Conservation (phyloP, 495 filamentous ascomycete genomes). For the Penicillium antarcticum region DNA sequence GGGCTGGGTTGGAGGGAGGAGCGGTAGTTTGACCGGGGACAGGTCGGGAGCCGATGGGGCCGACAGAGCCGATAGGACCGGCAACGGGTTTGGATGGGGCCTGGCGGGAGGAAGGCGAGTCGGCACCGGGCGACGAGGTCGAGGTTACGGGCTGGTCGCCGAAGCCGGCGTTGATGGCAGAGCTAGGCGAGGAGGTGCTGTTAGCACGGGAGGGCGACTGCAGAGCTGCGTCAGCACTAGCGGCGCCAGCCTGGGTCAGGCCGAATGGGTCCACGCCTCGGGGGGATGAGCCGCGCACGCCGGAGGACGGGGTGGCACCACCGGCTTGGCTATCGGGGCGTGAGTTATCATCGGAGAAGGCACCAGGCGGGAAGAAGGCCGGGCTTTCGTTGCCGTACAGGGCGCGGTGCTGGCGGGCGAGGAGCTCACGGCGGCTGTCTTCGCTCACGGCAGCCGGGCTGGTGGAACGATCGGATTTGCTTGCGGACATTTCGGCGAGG, state of each 20-base stretch:
- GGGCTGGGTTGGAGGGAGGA: constrained; percentile 57
- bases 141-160: constrained; percentile 81
- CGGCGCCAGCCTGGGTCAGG: constrained; percentile 41
- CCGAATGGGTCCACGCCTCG: constrained; percentile 62
- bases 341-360: constrained; percentile 61
- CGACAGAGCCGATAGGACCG: constrained; percentile 64
- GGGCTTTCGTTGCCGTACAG: constrained; percentile 77
- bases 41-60: constrained; percentile 91
- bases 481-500: constrained; percentile 76
- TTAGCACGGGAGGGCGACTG: constrained; percentile 76
- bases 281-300: constrained; percentile 57
- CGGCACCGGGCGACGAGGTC: constrained; percentile 84
- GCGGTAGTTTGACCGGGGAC: constrained; percentile 40
- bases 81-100: constrained; percentile 46
- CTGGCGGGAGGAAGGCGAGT: constrained; percentile 73
- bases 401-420: constrained; percentile 89
- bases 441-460: constrained; percentile 91
- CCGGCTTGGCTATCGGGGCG: constrained; percentile 58
- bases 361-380: constrained; percentile 55
- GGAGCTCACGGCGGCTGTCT: constrained; percentile 92
- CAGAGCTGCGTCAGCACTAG: constrained; percentile 45
- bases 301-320: constrained; percentile 52
- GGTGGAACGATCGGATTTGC: constrained; percentile 85
- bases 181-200: constrained; percentile 76
- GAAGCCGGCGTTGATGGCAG: constrained; percentile 61